A percentile compares a stretch with the other conserved stretches of the same genome.
Evolutionary conservation across 805 yeast genomes (phyloP).

Genomic region (Myxozyma neglecta): DNA sequence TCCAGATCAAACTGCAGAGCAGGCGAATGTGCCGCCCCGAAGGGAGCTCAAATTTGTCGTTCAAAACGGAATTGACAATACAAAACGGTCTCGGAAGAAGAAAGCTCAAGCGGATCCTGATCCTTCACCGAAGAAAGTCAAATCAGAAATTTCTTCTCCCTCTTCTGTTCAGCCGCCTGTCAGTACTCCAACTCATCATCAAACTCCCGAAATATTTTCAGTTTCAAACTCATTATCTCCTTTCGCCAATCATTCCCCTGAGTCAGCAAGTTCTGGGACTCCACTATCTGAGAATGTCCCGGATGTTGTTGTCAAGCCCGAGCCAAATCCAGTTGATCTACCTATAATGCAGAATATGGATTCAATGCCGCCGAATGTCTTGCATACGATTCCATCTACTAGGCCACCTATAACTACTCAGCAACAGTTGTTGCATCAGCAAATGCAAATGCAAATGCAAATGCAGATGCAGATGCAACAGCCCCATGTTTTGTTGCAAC

Average conservation of each 20-base stretch:
- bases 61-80: constrained; percentile 17
- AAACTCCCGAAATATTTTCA: neutral
- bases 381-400: neutral
- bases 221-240: neutral
- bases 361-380: neutral
- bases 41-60: constrained; percentile 28
- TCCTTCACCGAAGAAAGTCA: neutral
- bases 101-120: neutral
- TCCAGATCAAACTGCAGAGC: neutral
- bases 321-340: neutral
- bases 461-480: too few relatives aligned
- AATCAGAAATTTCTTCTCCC: neutral
- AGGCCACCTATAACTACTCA: neutral
- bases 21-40: neutral
- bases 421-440: neutral
- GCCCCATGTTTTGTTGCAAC: neutral
- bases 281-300: neutral
- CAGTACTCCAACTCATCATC: neutral
- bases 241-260: neutral
- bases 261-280: neutral
- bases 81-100: constrained; percentile 24
- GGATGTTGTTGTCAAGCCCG: neutral
- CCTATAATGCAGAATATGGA: neutral
- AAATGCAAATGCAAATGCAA: neutral
- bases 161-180: neutral